Evolutionary conservation across 202 grass and related monocot species (phyloP).

Genomic region (Carex arenaria): DNA sequence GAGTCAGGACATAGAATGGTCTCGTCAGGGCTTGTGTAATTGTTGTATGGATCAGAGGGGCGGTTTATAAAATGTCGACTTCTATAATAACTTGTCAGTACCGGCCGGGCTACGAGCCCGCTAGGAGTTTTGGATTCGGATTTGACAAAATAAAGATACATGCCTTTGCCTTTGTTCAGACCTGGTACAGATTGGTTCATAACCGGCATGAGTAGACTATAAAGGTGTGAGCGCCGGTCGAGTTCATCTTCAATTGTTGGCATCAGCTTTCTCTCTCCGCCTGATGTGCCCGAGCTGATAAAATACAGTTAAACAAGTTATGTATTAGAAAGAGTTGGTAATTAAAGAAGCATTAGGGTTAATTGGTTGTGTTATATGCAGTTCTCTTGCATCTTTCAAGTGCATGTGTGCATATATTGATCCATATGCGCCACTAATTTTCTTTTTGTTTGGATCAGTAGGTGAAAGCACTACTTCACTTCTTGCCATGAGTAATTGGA

Average conservation of each 20-base stretch:
- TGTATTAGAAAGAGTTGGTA: not conserved
- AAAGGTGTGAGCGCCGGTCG: conserved; percentile 62
- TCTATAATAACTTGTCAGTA: conserved; percentile 90
- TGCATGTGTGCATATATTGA: not conserved
- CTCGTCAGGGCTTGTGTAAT: conserved; percentile 81
- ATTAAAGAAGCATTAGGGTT: not conserved
- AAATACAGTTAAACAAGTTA: not conserved
- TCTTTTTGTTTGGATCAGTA: not conserved
- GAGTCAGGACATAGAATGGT: conserved; percentile 84
- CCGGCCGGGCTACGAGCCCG: conserved; percentile 72
- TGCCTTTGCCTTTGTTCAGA: conserved; percentile 83
- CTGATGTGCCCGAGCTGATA: conserved; percentile 87
- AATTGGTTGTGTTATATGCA: not conserved
- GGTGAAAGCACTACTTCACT: no score
- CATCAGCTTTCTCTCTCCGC: conserved; percentile 92
- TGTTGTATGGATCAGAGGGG: conserved; percentile 72
- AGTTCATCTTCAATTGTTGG: conserved; percentile 83
- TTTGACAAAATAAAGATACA: conserved; percentile 94
- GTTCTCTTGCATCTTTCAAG: not conserved
- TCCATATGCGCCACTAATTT: not conserved
- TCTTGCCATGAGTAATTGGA: not conserved
- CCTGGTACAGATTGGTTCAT: conserved; percentile 70
- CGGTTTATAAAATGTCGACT: conserved; percentile 78
- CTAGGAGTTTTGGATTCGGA: conserved; percentile 72
- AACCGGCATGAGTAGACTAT: conserved; percentile 83